Evolutionary conservation across 106 monocot species (phyloP), one percentile per base, ranked within the genome.

Genomic region (Triglochin maritima): DNA sequence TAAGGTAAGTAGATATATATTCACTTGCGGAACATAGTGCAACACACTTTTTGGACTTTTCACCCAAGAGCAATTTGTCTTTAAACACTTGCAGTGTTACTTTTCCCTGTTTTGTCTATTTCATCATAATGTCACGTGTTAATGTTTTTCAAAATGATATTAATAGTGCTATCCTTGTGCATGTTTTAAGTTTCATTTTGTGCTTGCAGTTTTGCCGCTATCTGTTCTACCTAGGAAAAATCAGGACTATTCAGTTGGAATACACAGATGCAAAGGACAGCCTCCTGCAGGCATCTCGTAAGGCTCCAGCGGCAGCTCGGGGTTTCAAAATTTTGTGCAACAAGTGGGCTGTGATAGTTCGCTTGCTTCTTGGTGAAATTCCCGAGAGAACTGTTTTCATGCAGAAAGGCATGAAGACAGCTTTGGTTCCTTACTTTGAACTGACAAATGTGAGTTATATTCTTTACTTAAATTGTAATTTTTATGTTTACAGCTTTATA

Each of bases 321-420:
- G 98, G 98, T 1, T 99, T 92, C 73, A 77, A 86, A 51, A 89
- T 92, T 44, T 84, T 89, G 62, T 92, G 98, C 78, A 99, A 89
- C 77, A 99, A 99, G 69, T 99, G 98, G 92, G 92, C 89, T 63
- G 59, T 99, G 5, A 78, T 99, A 15, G 98, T 99, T 5, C 84
- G 98, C 2, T 66, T 99, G 16, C 92, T 99, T 54, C 77, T 99
- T 3, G 92, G 98, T 41, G 98, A 99, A 63, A 99, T 99, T 56
- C 92, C 98, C 0, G 98, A 98, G 71, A 80, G 92, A 55, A 99
- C 98, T 13, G 84, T 99, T 64, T 99, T 99, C 77, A 89, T 99
- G 92, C 98, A 99, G 79, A 86, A 92, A 69, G 98, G 89, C 62
- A 92, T 99, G 98, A 92, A 99, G 79, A 80, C 78, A 17, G 98